Percentiles rank a stretch among this genome's conserved stretches.
phyloP scores from a whole-genome alignment of 2,329 filamentous ascomycete species.

The Diaporthe longicolla region DNA sequence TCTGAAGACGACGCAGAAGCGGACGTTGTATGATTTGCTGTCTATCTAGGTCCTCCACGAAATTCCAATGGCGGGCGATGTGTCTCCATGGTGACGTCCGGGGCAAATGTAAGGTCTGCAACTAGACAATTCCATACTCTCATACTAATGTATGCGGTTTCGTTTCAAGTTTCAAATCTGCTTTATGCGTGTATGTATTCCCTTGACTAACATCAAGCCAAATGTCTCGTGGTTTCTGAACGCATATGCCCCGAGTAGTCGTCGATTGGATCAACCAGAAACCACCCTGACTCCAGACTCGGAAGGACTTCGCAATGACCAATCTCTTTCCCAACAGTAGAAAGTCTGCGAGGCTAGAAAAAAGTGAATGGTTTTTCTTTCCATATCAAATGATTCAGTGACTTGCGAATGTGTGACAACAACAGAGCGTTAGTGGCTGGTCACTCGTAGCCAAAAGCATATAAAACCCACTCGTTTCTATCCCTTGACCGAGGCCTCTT shows the following conservation, averaged over 20 bases:
- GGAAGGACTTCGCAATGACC: background rate
- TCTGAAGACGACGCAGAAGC: conserved; percentile 2
- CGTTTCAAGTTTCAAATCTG: background rate
- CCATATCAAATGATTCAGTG: background rate
- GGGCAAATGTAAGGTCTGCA: no score
- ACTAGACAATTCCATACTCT: background rate
- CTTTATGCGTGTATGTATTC: background rate
- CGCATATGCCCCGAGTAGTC: background rate
- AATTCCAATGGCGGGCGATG: background rate
- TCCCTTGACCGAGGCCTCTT: background rate
- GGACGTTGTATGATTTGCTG: background rate
- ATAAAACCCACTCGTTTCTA: background rate
- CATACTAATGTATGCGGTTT: background rate
- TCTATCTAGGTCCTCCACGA: background rate
- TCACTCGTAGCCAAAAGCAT: background rate
- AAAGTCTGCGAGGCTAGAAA: background rate
- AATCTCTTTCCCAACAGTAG: background rate
- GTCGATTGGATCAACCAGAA: background rate
- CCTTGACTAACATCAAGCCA: background rate
- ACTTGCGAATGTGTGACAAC: background rate
- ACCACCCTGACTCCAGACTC: background rate
- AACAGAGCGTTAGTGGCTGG: background rate
- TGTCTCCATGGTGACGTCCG: no score
- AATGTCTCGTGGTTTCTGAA: background rate
- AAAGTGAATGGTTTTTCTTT: background rate